Evolutionary conservation across 805 yeast genomes (phyloP).

Genomic region (Saturnispora diversa): DNA sequence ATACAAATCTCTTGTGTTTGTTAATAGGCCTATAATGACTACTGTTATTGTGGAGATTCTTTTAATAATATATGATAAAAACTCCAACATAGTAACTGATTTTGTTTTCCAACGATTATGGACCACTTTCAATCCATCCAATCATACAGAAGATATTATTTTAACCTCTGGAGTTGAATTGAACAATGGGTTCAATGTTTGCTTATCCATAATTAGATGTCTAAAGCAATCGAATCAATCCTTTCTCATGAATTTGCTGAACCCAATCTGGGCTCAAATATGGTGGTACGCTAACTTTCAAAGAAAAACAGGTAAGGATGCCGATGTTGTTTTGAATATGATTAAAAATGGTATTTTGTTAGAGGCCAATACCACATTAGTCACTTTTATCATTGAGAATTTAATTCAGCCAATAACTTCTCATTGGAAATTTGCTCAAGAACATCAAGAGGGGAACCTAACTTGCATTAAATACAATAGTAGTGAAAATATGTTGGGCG

Average conservation of each 20-base stretch:
- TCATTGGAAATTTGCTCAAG: conserved; percentile 36
- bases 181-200: conserved; percentile 56
- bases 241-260: conserved; percentile 29
- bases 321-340: conserved; percentile 31
- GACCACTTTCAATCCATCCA: conserved; percentile 34
- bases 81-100: conserved; percentile 45
- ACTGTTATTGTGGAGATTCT: conserved; percentile 51
- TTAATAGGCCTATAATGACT: conserved; percentile 53
- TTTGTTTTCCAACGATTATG: conserved; percentile 49
- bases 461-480: conserved; percentile 21
- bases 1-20: conserved; percentile 45
- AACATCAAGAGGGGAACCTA: conserved; percentile 30
- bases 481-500: conserved; percentile 4
- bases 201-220: conserved; percentile 49
- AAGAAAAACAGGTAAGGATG: conserved; percentile 26
- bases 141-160: conserved; percentile 21
- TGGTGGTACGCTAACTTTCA: conserved; percentile 42
- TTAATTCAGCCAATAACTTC: conserved; percentile 25
- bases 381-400: conserved; percentile 16
- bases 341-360: conserved; percentile 28
- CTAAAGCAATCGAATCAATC: conserved; percentile 28
- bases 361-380: conserved; percentile 10
- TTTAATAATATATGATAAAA: conserved; percentile 42
- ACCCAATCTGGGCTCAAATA: conserved; percentile 24
- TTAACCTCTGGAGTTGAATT: conserved; percentile 41